Conservation (phyloP, 257 asterid genomes). For the Solanum etuberosum region DNA sequence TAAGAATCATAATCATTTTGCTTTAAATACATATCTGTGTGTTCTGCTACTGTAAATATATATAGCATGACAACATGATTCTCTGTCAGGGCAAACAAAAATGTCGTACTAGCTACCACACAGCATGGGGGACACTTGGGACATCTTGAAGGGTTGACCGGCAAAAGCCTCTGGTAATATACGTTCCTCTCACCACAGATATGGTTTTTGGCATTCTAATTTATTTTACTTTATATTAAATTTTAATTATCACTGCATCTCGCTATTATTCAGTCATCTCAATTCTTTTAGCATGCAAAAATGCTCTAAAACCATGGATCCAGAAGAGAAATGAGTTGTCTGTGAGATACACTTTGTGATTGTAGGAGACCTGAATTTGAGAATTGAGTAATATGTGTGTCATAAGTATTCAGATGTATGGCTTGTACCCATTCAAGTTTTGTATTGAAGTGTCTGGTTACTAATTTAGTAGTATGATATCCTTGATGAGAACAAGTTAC, state of each 20-base stretch:
- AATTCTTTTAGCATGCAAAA: background rate
- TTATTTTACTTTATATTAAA: background rate
- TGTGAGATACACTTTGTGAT: background rate
- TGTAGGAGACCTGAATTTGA: background rate
- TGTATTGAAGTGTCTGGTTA: background rate
- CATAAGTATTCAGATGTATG: background rate
- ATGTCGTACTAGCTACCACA: conserved; percentile 63
- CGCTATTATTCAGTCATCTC: background rate
- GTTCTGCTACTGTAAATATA: background rate
- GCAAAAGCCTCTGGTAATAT: conserved; percentile 51
- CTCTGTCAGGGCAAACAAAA: conserved; percentile 47
- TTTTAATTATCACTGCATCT: background rate
- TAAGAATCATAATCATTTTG: background rate
- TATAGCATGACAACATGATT: background rate
- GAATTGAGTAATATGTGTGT: background rate
- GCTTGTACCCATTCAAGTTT: background rate
- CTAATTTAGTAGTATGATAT: background rate
- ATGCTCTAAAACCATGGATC: background rate
- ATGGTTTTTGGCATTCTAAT: background rate
- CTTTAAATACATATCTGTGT: background rate
- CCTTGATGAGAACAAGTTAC: background rate
- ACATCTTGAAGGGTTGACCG: conserved; percentile 64
- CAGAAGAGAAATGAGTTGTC: background rate
- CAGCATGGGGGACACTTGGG: conserved; percentile 83
- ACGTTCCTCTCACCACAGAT: background rate